phyloP scores from a whole-genome alignment of 1,139 yeast genomes.

The Yamadazyma epiphylla region DNA sequence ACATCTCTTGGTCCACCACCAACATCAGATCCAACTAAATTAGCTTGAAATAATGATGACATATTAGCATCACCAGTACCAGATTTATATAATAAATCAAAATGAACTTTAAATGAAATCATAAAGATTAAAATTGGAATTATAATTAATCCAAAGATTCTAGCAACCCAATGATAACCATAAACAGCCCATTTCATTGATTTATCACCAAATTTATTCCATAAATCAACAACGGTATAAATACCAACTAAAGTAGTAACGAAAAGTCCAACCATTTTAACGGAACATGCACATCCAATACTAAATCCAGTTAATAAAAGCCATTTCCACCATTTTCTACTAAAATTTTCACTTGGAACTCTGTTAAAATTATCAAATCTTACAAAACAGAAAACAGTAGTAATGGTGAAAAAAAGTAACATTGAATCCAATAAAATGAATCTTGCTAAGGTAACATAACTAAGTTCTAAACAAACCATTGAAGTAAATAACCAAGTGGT shows the following conservation, averaged over 20 bases:
- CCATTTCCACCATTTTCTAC: slow-evolving; percentile 95
- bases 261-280: slow-evolving; percentile 81
- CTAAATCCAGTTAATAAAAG: slow-evolving; percentile 68
- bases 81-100: slow-evolving; percentile 64
- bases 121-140: slow-evolving; percentile 63
- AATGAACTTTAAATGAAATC: slow-evolving; percentile 68
- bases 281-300: slow-evolving; percentile 78
- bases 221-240: slow-evolving; percentile 69
- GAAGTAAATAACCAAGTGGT: slow-evolving; percentile 54
- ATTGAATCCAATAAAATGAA: slow-evolving; percentile 73
- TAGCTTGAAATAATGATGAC: slow-evolving; percentile 97
- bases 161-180: slow-evolving; percentile 59
- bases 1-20: slow-evolving; percentile 89
- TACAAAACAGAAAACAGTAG: slow-evolving; percentile 73
- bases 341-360: slow-evolving; percentile 45
- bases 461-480: slow-evolving; percentile 63
- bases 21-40: slow-evolving; percentile 73
- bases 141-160: slow-evolving; percentile 56
- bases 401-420: slow-evolving; percentile 79
- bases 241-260: slow-evolving; percentile 74
- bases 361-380: slow-evolving; percentile 74
- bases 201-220: slow-evolving; percentile 64
- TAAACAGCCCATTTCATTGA: slow-evolving; percentile 49
- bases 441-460: slow-evolving; percentile 63
- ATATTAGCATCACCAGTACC: slow-evolving; percentile 97